Percentiles rank a stretch among this genome's conserved stretches.
Conservation (phyloP, 1,139 yeast genomes). For the Spathaspora sp. region DNA sequence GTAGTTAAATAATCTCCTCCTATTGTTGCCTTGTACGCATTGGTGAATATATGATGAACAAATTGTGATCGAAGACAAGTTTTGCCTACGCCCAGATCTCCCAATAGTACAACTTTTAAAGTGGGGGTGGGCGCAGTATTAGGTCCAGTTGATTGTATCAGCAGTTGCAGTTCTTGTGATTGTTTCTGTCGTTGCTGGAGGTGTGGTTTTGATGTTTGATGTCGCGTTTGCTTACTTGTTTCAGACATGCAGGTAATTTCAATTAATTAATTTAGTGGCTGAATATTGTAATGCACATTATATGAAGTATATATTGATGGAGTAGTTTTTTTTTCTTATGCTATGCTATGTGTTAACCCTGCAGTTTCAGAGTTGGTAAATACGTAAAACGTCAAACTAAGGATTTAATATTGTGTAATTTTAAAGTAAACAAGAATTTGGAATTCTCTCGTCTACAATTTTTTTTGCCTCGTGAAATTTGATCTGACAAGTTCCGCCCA, state of each 20-base stretch:
- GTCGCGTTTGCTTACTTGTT: not conserved
- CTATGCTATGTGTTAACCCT: not conserved
- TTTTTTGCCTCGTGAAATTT: not conserved
- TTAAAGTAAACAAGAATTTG: not conserved
- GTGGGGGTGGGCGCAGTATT: conserved; percentile 9
- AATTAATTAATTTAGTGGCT: not conserved
- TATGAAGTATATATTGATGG: not conserved
- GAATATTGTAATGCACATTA: not conserved
- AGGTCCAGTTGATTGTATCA: not conserved
- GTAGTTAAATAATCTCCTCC: conserved; percentile 63
- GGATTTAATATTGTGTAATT: not conserved
- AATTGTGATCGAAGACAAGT: conserved; percentile 60
- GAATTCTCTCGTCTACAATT: not conserved
- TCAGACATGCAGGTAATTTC: not conserved
- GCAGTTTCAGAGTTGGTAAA: not conserved
- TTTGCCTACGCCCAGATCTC: conserved; percentile 65
- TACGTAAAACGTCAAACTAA: not conserved
- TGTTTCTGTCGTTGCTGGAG: not conserved
- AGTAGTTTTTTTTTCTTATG: not conserved
- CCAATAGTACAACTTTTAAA: conserved; percentile 54
- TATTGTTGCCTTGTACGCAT: conserved; percentile 60
- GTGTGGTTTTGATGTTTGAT: not conserved
- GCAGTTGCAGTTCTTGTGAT: no score
- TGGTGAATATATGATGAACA: conserved; percentile 57
- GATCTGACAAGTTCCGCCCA: not conserved